A percentile compares a stretch with the other conserved stretches of the same genome.
phyloP scores from a whole-genome alignment of 306 rosid species.

The Pterocarpus macrocarpus region DNA sequence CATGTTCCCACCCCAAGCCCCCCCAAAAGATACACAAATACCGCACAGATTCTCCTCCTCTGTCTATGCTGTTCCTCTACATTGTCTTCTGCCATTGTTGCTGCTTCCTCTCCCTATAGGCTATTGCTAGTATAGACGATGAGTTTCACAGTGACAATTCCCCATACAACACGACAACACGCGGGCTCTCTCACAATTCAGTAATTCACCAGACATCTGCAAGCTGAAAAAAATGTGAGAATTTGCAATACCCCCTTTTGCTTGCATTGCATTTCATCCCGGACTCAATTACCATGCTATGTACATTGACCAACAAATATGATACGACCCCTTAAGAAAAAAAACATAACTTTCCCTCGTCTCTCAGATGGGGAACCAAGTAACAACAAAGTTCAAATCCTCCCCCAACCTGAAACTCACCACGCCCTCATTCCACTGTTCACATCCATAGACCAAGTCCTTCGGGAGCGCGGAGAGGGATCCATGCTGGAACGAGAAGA shows the following conservation, averaged over 20 bases:
- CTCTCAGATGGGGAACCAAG: slow-evolving; percentile 29
- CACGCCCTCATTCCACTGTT: slow-evolving; percentile 66
- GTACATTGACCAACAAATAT: slow-evolving; percentile 42
- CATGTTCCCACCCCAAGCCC: slow-evolving; percentile 21
- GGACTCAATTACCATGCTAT: slow-evolving; percentile 34
- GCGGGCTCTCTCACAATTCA: not conserved
- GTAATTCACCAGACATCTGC: not conserved
- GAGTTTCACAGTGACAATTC: not conserved
- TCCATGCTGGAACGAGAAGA: slow-evolving; percentile 43
- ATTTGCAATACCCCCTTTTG: not conserved
- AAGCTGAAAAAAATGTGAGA: not conserved
- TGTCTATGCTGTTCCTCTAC: not conserved
- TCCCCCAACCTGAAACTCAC: slow-evolving; percentile 38
- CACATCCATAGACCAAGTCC: slow-evolving; percentile 88
- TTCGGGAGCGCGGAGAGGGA: slow-evolving; percentile 50
- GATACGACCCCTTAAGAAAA: not conserved
- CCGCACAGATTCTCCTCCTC: not conserved
- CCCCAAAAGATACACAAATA: slow-evolving; percentile 40
- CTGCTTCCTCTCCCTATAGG: slow-evolving; percentile 2
- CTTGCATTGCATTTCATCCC: slow-evolving; percentile 24
- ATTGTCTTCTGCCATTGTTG: slow-evolving; percentile 27
- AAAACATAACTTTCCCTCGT: not conserved
- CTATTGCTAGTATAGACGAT: slow-evolving; percentile 32
- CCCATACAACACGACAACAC: slow-evolving; percentile 29
- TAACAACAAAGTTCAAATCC: slow-evolving; percentile 26